Evolutionary conservation across 2,329 filamentous ascomycete genomes (phyloP), one percentile per base, ranked within the genome.

Genomic region (Beauveria sp.): DNA sequence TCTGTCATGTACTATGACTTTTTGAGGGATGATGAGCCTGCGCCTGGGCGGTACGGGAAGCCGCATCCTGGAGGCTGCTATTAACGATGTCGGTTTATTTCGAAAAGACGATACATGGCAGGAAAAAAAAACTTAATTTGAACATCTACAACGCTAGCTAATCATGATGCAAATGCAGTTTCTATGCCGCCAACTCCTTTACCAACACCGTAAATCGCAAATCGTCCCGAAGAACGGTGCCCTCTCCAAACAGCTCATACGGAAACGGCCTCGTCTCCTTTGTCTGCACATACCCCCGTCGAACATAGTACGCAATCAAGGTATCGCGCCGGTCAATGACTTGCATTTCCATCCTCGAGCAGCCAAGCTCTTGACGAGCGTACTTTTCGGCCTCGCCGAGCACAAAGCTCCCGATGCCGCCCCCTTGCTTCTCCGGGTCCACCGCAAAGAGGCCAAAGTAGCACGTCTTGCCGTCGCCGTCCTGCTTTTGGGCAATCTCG

Each of bases 391-490:
- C 79, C 43, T 71, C 66, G 1, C 66, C 69, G 18, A 82, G 70
- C 18, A 80, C 74, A 59, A 67, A 68, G 57, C 72, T 67, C 0
- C 80, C 80, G 50, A 82, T 66, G 0, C 80, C 79, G 16, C 75
- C 75, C 5, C 73, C 74, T 68, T 81, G 79, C 31, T 70, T 65
- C 5, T 61, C 60, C 2, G 77, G 76, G 43, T 77, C 74, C 0
- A 82, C 79, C 46, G 79, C 79, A 22, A 82, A 79, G 42, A 81
- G 72, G 56, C 78, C 78, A 57, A 82, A 79, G 68, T 80, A 78
- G 20, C 72, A 74, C 42, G 71, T 63, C 34, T 16, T 38, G 34
- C 34, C 10, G 5, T 38, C 4, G 10, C 5, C 0, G 40, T 64
- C 63, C 20, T 67, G 69, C 38, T 67, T 68, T 28, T 38, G 34